phyloP scores from a whole-genome alignment of 2,329 filamentous ascomycete species.

The Lithohypha guttulata region DNA sequence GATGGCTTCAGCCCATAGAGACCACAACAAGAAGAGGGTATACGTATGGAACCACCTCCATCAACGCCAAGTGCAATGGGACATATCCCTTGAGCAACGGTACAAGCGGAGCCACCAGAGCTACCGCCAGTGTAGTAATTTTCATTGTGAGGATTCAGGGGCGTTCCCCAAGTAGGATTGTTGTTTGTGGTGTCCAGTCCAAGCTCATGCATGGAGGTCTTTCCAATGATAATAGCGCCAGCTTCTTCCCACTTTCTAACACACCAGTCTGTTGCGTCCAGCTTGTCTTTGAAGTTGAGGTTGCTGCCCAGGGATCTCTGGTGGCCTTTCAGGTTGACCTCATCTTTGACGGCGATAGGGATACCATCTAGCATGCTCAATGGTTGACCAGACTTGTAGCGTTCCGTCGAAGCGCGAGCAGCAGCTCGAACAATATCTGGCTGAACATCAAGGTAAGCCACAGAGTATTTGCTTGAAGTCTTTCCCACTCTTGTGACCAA shows the following conservation, averaged over 20 bases:
- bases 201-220: slow-evolving; percentile 70
- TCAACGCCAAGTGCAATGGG: slow-evolving; percentile 68
- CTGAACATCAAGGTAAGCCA: slow-evolving; percentile 61
- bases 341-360: slow-evolving; percentile 75
- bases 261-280: slow-evolving; percentile 54
- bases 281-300: slow-evolving; percentile 42
- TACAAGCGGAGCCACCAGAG: slow-evolving; percentile 64
- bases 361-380: slow-evolving; percentile 68
- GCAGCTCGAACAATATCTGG: slow-evolving; percentile 53
- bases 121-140: slow-evolving; percentile 72
- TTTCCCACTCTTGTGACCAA: slow-evolving; percentile 52
- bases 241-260: slow-evolving; percentile 60
- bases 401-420: slow-evolving; percentile 60
- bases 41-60: slow-evolving; percentile 63
- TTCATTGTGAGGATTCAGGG: slow-evolving; percentile 65
- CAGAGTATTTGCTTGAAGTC: slow-evolving; percentile 51
- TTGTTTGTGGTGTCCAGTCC: slow-evolving; percentile 76
- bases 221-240: slow-evolving; percentile 65
- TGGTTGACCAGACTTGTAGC: slow-evolving; percentile 57
- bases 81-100: slow-evolving; percentile 57
- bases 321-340: slow-evolving; percentile 62
- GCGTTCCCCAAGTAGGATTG: slow-evolving; percentile 64
- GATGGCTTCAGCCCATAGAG: slow-evolving; percentile 72
- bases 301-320: slow-evolving; percentile 54
- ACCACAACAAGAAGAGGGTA: slow-evolving; percentile 66